Evolutionary conservation across 257 asterid genomes (phyloP).

Genomic region (Petunia axillaris): DNA sequence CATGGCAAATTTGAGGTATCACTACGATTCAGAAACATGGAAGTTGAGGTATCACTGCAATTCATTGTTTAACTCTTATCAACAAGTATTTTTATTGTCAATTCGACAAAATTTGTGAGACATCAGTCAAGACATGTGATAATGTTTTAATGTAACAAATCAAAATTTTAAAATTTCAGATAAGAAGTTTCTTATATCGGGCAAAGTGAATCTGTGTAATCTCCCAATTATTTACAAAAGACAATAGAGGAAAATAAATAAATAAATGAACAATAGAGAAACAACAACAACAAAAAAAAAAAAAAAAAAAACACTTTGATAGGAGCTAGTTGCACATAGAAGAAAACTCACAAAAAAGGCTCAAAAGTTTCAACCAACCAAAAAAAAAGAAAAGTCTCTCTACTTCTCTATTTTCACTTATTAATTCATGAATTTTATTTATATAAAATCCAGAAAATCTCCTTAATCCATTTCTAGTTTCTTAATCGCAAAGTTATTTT

Average conservation of each 20-base stretch:
- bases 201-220: too few species aligned
- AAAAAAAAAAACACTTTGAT: background rate
- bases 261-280: background rate
- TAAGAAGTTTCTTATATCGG: too few species aligned
- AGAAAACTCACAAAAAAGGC: background rate
- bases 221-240: background rate
- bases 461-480: background rate
- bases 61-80: too few species aligned
- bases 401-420: background rate
- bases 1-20: too few species aligned
- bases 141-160: too few species aligned
- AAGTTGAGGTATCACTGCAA: too few species aligned
- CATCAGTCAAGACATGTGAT: too few species aligned
- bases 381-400: background rate
- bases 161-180: too few species aligned
- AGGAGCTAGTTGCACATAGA: background rate
- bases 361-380: slow-evolving; percentile 4
- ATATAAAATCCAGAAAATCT: background rate
- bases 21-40: too few species aligned
- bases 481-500: background rate
- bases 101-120: too few species aligned
- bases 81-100: too few species aligned
- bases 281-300: too few species aligned
- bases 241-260: background rate
- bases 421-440: background rate